These are phyloP conservation scores for Datisca glomerata DNA, from an alignment of 306 rosid species.

Conservation along the genomic window DNA sequence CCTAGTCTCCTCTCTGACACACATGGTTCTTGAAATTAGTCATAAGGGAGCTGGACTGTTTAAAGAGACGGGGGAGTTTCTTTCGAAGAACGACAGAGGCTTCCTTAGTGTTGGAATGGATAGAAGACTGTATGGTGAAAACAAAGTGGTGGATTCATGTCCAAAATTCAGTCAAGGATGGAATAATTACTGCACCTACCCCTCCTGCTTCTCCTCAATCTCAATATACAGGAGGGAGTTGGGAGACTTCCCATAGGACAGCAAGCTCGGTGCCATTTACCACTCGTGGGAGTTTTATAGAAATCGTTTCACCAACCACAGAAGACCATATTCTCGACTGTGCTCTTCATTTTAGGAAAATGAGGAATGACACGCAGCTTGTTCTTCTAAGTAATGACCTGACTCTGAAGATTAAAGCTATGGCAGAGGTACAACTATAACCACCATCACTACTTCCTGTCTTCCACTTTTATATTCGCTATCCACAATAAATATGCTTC, in stretches of 20 bases:
- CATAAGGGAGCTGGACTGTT: conserved; percentile 44
- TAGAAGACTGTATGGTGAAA: conserved; percentile 51
- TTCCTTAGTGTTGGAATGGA: conserved; percentile 57
- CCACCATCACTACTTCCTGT: neutral
- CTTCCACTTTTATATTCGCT: conserved; percentile 1
- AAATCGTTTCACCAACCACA: conserved; percentile 41
- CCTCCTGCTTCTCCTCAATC: conserved; percentile 43
- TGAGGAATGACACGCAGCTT: conserved; percentile 31
- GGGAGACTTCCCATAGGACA: conserved; percentile 11
- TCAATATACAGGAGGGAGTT: conserved; percentile 21
- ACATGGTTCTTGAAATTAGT: conserved; percentile 26
- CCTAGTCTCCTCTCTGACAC: neutral
- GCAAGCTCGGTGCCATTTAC: conserved; percentile 14
- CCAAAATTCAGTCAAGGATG: conserved; percentile 55
- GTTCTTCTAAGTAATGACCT: conserved; percentile 57
- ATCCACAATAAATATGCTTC: too few relatives aligned
- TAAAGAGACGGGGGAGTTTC: conserved; percentile 36
- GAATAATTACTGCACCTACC: conserved; percentile 39
- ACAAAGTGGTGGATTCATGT: conserved; percentile 75
- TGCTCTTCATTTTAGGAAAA: conserved; percentile 39
- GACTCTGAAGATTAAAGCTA: conserved; percentile 65
- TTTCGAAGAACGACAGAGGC: conserved; percentile 54
- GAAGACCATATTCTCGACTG: conserved; percentile 64
- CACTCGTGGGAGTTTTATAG: conserved; percentile 14
- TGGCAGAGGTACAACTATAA: conserved; percentile 50